Evolutionary conservation across 495 filamentous ascomycete genomes (phyloP), one percentile per base, ranked within the genome.

Genomic region (Neurospora sp.): DNA sequence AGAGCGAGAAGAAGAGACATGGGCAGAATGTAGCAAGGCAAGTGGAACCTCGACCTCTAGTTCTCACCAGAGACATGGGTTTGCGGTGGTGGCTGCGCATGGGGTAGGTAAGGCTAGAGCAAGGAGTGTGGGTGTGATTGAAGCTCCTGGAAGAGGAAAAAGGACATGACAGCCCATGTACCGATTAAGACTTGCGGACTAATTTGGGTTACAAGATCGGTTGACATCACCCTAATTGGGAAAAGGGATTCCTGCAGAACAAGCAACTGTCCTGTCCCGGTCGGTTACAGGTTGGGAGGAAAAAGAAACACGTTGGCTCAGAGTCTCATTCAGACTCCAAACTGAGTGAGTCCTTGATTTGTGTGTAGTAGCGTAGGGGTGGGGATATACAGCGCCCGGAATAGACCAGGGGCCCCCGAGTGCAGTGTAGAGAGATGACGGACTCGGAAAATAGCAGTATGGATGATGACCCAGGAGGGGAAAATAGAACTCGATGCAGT

Each of bases 401-500:
- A 62, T 62, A 62, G 54, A 62, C 46, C 72, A 69, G n/a, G 54
- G 70, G 12, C 23, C 39, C n/a, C 35, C 40, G 31, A 62, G 72
- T 71, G 74, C 71, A 41, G 71, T 70, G 71, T 69, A 42, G 31
- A 54, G 54, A 40, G 70, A 74, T 69, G 37, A 74, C 71, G 72
- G 46, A 39, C 70, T 72, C 70, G 77, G 74, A 73, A 72, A 62
- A 75, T 75, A 76, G 54, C 54, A 62, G 27, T 31, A 76, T 72
- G 75, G 78, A 70, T 76, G 74, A 71, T 62, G 54, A 62, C 23
- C 54, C n/a, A 37, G 66, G 72, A 66, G 23, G 70, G 70, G 59
- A 78, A 79, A 79, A 78, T 79, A 79, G 74, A 77, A 79, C 72
- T 73, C 27, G 54, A 66, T 66, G 54, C 54, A 66, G 54, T 37